phyloP scores from a whole-genome alignment of 164 flowering plant species.

The Echeveria elegans region DNA sequence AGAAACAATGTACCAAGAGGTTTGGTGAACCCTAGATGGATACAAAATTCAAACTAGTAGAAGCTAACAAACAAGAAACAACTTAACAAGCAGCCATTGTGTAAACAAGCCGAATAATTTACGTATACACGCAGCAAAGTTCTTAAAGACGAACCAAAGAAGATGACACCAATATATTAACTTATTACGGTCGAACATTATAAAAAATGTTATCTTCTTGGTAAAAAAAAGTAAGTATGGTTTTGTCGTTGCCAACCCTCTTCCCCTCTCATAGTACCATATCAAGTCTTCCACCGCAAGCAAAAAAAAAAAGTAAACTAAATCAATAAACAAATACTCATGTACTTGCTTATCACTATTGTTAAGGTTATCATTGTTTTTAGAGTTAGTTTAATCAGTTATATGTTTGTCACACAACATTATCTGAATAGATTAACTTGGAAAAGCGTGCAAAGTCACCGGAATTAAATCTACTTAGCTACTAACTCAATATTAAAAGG shows the following conservation, averaged over 20 bases:
- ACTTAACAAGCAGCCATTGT: background rate
- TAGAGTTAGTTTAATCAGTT: background rate
- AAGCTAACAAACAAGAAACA: background rate
- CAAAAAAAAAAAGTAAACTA: constrained; percentile 4
- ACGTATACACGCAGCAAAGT: constrained; percentile 7
- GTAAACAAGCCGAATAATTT: background rate
- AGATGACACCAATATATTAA: constrained; percentile 4
- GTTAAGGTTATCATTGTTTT: constrained; percentile 3
- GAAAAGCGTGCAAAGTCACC: background rate
- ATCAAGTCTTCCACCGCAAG: constrained; percentile 5
- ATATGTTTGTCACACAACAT: constrained; percentile 1
- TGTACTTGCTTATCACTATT: background rate
- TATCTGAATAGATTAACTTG: background rate
- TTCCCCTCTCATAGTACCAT: background rate
- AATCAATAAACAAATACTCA: background rate
- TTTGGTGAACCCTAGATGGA: background rate
- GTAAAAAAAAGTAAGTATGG: background rate
- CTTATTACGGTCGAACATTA: background rate
- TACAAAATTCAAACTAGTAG: background rate
- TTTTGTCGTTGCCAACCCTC: background rate
- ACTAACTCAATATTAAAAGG: background rate
- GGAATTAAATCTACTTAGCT: background rate
- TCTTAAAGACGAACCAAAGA: background rate
- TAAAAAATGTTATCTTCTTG: background rate
- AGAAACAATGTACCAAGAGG: background rate